Conservation (phyloP, 1,284 basidiomycete genomes). For the Marasmius oreades region DNA sequence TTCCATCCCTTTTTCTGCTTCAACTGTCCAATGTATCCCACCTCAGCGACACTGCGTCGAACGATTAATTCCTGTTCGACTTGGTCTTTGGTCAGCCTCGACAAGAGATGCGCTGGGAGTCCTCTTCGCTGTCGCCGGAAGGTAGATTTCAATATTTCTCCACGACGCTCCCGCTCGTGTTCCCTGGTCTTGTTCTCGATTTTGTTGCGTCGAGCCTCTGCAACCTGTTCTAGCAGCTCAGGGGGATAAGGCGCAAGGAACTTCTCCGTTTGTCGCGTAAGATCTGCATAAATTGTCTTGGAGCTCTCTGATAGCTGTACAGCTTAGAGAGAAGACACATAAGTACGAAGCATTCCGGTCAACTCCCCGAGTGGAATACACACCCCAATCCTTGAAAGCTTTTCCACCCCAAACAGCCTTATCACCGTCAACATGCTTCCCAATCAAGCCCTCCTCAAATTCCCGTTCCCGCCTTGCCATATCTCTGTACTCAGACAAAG, state of each 20-base stretch:
- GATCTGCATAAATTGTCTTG: conserved; percentile 26
- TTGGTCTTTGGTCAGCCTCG: conserved; percentile 45
- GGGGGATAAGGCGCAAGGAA: conserved; percentile 39
- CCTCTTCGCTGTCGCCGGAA: conserved; percentile 43
- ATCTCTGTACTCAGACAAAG: conserved; percentile 32
- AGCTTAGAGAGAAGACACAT: conserved; percentile 16
- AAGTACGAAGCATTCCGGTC: background rate
- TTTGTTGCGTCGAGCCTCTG: conserved; percentile 54
- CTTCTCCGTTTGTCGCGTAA: conserved; percentile 40
- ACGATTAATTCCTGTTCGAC: conserved; percentile 44
- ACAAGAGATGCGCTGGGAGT: conserved; percentile 59
- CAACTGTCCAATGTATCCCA: conserved; percentile 54
- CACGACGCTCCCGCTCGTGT: conserved; percentile 52
- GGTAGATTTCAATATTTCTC: conserved; percentile 51
- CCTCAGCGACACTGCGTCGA: conserved; percentile 50
- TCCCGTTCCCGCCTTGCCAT: conserved; percentile 51
- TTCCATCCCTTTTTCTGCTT: conserved; percentile 37
- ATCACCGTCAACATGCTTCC: background rate
- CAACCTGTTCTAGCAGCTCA: conserved; percentile 44
- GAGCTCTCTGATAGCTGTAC: conserved; percentile 18
- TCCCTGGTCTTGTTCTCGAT: conserved; percentile 61
- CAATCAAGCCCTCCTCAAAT: conserved; percentile 47
- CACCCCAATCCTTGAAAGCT: conserved; percentile 37
- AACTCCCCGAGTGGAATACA: conserved; percentile 17
- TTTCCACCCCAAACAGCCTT: conserved; percentile 2